These are phyloP conservation scores for Eucalyptus coolabah DNA, from an alignment of 345 rosid genomes.

Conservation along the genomic window DNA sequence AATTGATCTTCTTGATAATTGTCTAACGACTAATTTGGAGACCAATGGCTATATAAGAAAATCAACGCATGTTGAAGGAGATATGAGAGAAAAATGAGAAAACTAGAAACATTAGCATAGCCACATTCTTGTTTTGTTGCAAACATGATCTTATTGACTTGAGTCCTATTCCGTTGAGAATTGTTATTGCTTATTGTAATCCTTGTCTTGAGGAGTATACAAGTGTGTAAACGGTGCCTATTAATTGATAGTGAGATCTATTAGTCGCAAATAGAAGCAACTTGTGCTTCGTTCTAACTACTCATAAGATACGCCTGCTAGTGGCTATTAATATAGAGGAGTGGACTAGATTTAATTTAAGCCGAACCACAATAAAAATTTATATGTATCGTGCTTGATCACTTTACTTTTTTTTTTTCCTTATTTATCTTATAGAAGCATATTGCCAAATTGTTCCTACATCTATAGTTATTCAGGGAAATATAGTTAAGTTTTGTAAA, in stretches of 20 bases:
- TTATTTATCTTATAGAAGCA: background rate
- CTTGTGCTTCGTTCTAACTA: background rate
- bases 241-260: background rate
- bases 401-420: background rate
- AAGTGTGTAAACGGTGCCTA: background rate
- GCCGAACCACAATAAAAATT: background rate
- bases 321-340: background rate
- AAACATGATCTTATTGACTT: background rate
- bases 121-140: background rate
- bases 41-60: background rate
- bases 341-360: background rate
- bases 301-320: background rate
- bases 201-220: background rate
- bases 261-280: background rate
- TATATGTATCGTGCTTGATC: accelerated
- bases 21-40: background rate
- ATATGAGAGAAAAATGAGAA: background rate
- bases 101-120: background rate
- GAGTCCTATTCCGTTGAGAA: background rate
- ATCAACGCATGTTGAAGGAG: background rate
- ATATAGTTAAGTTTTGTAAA: background rate
- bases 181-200: background rate
- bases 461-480: background rate
- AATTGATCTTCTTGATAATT: background rate
- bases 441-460: background rate